phyloP scores from a whole-genome alignment of 495 filamentous ascomycete species.

The Talaromyces ruber region DNA sequence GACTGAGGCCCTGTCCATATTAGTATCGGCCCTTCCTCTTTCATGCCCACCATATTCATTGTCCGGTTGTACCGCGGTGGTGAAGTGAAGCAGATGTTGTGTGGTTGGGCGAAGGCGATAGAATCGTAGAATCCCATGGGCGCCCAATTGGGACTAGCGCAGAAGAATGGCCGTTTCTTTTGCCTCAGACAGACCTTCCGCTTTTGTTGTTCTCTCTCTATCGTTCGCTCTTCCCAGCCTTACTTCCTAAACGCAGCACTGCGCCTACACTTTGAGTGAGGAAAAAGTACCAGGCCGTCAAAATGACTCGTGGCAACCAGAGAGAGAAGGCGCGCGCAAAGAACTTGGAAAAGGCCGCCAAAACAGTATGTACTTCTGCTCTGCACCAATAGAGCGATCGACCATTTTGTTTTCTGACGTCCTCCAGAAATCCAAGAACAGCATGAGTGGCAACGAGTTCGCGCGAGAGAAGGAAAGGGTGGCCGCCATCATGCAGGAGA shows the following conservation, averaged over 20 bases:
- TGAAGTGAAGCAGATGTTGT: background rate
- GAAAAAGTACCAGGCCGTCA: slow-evolving; percentile 11
- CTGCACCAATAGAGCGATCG: background rate
- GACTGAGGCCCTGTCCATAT: background rate
- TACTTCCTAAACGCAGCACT: background rate
- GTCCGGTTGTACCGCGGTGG: background rate
- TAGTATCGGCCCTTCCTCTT: background rate
- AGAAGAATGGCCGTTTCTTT: background rate
- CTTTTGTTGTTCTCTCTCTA: background rate
- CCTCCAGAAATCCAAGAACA: slow-evolving; percentile 56
- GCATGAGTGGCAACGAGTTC: slow-evolving; percentile 56
- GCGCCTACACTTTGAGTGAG: background rate
- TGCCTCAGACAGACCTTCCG: background rate
- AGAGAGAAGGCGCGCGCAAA: slow-evolving; percentile 82
- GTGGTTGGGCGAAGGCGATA: background rate
- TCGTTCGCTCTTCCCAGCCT: background rate
- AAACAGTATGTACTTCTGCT: slow-evolving; percentile 36
- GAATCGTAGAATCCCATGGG: background rate
- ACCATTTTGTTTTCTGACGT: slow-evolving; percentile 3
- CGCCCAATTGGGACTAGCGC: background rate
- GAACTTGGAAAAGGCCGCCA: slow-evolving; percentile 56
- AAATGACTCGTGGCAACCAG: slow-evolving; percentile 91
- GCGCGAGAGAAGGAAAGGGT: slow-evolving; percentile 64
- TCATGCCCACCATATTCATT: background rate
- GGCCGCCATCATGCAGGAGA: slow-evolving; percentile 81